phyloP scores from a whole-genome alignment of 2,329 filamentous ascomycete genomes.

The Hymenoscyphus fraxineus region DNA sequence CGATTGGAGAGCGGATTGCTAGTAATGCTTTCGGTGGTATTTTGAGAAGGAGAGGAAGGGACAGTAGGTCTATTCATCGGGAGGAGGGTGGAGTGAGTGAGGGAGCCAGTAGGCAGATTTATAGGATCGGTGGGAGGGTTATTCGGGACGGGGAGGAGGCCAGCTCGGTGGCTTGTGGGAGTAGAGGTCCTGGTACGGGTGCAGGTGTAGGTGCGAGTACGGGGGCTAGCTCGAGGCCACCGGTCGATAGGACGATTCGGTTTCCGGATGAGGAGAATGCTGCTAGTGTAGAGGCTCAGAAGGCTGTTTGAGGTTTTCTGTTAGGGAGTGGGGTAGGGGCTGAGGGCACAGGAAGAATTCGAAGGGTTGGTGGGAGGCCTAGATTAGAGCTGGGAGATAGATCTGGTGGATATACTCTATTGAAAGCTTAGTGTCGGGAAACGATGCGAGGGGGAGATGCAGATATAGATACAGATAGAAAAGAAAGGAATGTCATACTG shows the following conservation, averaged over 20 bases:
- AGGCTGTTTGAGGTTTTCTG: not conserved
- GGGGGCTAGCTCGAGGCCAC: conserved; percentile 6
- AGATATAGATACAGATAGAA: too few relatives aligned
- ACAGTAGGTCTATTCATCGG: conserved; percentile 15
- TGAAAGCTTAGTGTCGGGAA: too few relatives aligned
- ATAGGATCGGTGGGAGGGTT: conserved; percentile 40
- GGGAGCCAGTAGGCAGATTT: conserved; percentile 32
- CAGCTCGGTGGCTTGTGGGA: not conserved
- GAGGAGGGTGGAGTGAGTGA: conserved; percentile 11
- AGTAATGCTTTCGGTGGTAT: conserved; percentile 14
- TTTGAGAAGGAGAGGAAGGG: conserved; percentile 21
- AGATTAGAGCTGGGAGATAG: too few relatives aligned
- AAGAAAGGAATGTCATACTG: too few relatives aligned
- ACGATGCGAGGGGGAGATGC: too few relatives aligned
- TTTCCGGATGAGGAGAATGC: conserved; percentile 41
- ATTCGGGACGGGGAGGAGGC: conserved; percentile 17
- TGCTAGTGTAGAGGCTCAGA: not conserved
- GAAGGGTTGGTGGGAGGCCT: not conserved
- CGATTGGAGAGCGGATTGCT: conserved; percentile 16
- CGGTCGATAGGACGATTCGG: conserved; percentile 39
- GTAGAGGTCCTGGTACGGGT: not conserved
- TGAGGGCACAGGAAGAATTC: not conserved
- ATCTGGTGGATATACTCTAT: too few relatives aligned
- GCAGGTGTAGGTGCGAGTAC: not conserved
- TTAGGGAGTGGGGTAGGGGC: not conserved